Base-by-base conservation (phyloP, 2,329 filamentous ascomycete genomes). In the Magnaporthiopsis rhizophila region DNA sequence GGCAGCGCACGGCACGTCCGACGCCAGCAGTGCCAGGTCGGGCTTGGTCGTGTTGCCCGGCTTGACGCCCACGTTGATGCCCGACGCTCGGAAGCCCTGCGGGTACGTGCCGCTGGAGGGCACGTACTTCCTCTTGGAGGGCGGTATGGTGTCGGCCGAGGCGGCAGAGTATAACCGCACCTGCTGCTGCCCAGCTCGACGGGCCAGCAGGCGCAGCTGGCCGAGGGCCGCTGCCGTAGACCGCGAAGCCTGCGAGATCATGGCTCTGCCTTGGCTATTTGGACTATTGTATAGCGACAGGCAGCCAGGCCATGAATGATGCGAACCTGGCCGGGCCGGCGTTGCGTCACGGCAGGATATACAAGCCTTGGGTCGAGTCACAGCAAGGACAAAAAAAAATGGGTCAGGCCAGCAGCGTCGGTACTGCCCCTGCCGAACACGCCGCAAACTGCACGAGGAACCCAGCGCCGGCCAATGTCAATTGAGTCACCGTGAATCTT, bases 11-110 rank as follows among this genome's bases (percentile, higher is more conserved):
- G 93, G 92, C 63, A 83, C 83, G 71, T 97, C 91, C 8, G 95
- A 98, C 24, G 89, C 88, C 68, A 99, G 84, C 69, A 99, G 83
- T 50, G 93, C 92, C 62, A 99, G 84, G 75, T 99, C 95, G 38
- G 94, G 92, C 76, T 93, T 93, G 67, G 86, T 90, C 62, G 90
- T 97, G 78, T 98, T 98, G 68, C 88, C 88, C 18, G 92, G 86
- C 80, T 99, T 99, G 70, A 99, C 92, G 63, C 95, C 94, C 56
- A 96, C 94, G 73, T 96, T 88, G 62, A 91, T 90, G 67, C 91
- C 94, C 15, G 92, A 92, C 36, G 90, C 92, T 59, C 86, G 80
- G 81, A 98, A 99, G 59, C 94, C 95, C 74, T 90, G 87, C 5
- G 95, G 95, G 72, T 98, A 98, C 26, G 87, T 91, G 67, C 94